Base-by-base conservation (phyloP, 1,284 basidiomycete genomes). In the Peniophora sp. region DNA sequence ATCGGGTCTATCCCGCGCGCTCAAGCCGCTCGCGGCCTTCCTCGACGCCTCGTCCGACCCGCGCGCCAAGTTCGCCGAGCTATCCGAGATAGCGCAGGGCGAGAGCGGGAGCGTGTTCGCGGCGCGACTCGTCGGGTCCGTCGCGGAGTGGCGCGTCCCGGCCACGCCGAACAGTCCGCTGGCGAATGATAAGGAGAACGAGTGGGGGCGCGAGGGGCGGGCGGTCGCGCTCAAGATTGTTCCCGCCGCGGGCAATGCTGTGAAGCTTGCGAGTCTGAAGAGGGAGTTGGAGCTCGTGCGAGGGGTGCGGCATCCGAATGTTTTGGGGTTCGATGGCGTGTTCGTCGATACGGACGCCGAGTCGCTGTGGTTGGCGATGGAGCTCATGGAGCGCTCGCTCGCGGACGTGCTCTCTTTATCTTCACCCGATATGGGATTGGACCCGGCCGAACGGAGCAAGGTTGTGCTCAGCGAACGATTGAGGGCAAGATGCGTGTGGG, bases 331-430 rank as follows among this genome's bases (percentile, higher is more conserved):
- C 69, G 84, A 88, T 57, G 76, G 73, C 37, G 62, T 87, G 23
- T 88, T 87, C 63, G 80, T 87, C 20, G 79, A 83, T 58, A 61
- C 81, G 10, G 68, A 70, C 27, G 82, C 82, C 50, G 81, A 84
- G 57, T 75, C 79, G 52, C 65, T 91, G 42, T 91, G 88, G 88
- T 81, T 91, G 48, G 71, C 83, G 53, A 91, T 91, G 88, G 87
- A 89, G 62, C 74, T 90, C 24, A 89, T 89, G 88, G 86, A 89
- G 60, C 72, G 86, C 54, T 89, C 86, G 60, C 67, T 91, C 54
- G 87, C 88, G 56, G 88, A 91, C 63, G 74, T 90, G 34, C 72
- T 90, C 22, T 76, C 70, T 24, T 62, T 88, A 24, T 39, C 42
- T 1, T 52, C 39, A 9, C 43, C 41, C 23, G 53, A 50, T 8